A percentile compares a stretch with the other conserved stretches of the same genome.
phyloP scores from a whole-genome alignment of 306 rosid species.

The Prunus salicina region DNA sequence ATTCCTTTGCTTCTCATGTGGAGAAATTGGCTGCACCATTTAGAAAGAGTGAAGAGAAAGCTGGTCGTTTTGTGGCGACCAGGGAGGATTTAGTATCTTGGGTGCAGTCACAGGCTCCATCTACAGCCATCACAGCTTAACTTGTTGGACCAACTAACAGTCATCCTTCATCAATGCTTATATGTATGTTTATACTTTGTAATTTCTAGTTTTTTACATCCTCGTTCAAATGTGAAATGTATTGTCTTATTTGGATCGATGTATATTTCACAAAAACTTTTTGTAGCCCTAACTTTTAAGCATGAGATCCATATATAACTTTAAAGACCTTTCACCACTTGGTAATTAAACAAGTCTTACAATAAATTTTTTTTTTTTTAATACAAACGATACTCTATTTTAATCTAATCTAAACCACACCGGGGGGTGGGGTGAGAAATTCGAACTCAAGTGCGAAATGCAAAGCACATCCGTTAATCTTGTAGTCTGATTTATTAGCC shows the following conservation, averaged over 20 bases:
- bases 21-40: constrained; percentile 77
- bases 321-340: no score
- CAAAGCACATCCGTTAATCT: no score
- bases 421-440: no score
- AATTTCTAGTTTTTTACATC: neutral
- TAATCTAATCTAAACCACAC: no score
- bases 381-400: no score
- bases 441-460: no score
- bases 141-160: neutral
- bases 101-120: constrained; percentile 54
- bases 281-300: neutral
- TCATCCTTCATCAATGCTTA: neutral
- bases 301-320: no score
- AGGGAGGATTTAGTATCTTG: constrained; percentile 77
- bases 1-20: constrained; percentile 76
- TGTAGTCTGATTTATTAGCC: no score
- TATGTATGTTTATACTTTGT: neutral
- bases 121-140: neutral
- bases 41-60: constrained; percentile 61
- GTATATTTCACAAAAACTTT: neutral
- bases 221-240: constrained; percentile 8
- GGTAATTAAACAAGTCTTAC: no score
- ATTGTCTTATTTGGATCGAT: neutral
- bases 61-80: constrained; percentile 68
- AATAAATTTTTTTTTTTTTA: no score